Percentiles rank a stretch among this genome's conserved stretches.
These are phyloP conservation scores for Microdochium paspali DNA, from an alignment of 2,329 filamentous ascomycete genomes.

Conservation along the genomic window DNA sequence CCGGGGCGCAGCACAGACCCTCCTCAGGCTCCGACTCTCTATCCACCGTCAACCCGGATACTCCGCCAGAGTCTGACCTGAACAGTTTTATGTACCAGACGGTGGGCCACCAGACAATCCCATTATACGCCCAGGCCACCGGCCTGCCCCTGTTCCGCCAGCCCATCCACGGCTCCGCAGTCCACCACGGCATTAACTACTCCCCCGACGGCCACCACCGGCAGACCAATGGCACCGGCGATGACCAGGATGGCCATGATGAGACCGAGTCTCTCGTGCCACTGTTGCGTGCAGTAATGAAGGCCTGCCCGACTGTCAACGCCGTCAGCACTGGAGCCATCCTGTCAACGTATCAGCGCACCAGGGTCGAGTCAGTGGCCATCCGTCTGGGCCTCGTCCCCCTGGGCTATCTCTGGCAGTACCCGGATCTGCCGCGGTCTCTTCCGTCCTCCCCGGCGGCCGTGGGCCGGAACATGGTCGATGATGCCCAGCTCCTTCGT, in stretches of 20 bases:
- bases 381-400: constrained; percentile 73
- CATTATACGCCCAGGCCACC: constrained; percentile 72
- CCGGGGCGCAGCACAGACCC: constrained; percentile 5
- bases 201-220: constrained; percentile 10
- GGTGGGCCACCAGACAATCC: constrained; percentile 79
- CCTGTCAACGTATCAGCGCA: constrained; percentile 90
- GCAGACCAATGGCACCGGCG: not conserved
- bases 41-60: constrained; percentile 6
- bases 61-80: constrained; percentile 52
- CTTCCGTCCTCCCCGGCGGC: constrained; percentile 19
- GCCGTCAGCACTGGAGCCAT: constrained; percentile 89
- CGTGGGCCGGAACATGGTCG: constrained; percentile 15
- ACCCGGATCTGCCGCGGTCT: constrained; percentile 54
- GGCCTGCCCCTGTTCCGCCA: constrained; percentile 76
- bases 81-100: constrained; percentile 99
- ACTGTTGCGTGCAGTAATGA: constrained; percentile 59
- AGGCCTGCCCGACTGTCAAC: constrained; percentile 68
- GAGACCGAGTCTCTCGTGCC: constrained; percentile 84
- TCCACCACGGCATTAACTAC: constrained; percentile 68
- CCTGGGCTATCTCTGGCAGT: constrained; percentile 89
- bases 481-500: constrained; percentile 50
- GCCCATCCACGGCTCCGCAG: constrained; percentile 61
- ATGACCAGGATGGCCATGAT: constrained; percentile 36
- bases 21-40: constrained; percentile 1
- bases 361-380: constrained; percentile 87